Percentiles rank a stretch among this genome's conserved stretches.
phyloP scores from a whole-genome alignment of 495 filamentous ascomycete species.

The Lentithecium fluviatile region DNA sequence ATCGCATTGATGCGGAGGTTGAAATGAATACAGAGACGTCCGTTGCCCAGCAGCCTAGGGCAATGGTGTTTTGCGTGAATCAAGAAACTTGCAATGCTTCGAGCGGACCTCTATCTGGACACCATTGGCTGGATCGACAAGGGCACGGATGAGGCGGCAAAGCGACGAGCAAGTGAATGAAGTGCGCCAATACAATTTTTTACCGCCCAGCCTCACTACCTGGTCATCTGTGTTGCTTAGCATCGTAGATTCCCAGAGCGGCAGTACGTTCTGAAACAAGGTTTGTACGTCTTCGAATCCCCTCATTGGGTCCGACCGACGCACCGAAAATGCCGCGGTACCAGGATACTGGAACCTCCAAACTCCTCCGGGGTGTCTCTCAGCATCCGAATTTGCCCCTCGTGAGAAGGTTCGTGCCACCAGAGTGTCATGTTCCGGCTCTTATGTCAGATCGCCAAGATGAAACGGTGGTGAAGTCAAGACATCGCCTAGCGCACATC shows the following conservation, averaged over 20 bases:
- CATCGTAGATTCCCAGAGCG: not conserved
- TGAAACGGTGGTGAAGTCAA: slow-evolving; percentile 24
- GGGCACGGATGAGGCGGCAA: too few species aligned
- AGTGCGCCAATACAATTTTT: not conserved
- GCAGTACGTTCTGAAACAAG: slow-evolving; percentile 19
- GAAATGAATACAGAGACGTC: too few species aligned
- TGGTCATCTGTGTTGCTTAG: slow-evolving; percentile 14
- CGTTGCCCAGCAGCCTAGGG: too few species aligned
- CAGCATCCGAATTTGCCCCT: slow-evolving; percentile 3
- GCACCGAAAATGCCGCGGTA: slow-evolving; percentile 17
- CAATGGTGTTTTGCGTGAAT: too few species aligned
- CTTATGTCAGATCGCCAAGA: slow-evolving; percentile 26
- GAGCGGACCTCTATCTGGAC: too few species aligned
- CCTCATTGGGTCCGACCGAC: not conserved
- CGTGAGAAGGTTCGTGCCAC: slow-evolving; percentile 9
- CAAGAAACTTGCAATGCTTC: too few species aligned
- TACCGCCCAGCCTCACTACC: not conserved
- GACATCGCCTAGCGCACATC: slow-evolving; percentile 7
- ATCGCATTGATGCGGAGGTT: too few species aligned
- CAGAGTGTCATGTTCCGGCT: slow-evolving; percentile 15
- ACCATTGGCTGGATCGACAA: too few species aligned
- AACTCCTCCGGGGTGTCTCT: not conserved
- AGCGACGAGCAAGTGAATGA: too few species aligned
- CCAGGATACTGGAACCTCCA: not conserved
- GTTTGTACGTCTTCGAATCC: not conserved